Evolutionary conservation across 2,329 filamentous ascomycete genomes (phyloP), one percentile per base, ranked within the genome.

Genomic region (Monilinia vaccinii-corymbosi): DNA sequence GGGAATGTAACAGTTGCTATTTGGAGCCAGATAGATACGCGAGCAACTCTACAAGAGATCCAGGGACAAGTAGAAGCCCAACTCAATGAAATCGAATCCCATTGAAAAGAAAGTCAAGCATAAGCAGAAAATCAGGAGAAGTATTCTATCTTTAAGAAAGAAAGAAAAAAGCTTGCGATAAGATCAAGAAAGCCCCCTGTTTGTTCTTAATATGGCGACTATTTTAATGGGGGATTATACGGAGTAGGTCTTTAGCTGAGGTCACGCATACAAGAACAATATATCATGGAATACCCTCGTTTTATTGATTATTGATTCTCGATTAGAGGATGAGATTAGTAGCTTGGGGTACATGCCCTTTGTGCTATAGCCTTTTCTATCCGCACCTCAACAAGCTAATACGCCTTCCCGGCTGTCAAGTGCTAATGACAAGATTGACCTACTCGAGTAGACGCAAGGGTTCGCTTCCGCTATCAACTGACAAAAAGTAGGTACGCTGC

Each of bases 1-100:
- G 45, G 57, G 57, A 59, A 59, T 53, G 49, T 46, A 36, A 36
- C 42, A 14, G 45, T 40, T 48, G 53, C 40, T 56, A 48, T 36
- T 14, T 3, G 47, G 42, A 36, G 16, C 23, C 7, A n/a, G 9
- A 56, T 9, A n/a, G 9, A 56, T 25, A 23, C 10, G 11, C 4
- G 4, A 56, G 25, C 8, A 14, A 23, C 23, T 21, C 14, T 31
- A 42, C 31, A 9, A 11, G 3, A 42, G 5, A 40, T 4, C 9
- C 10, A n/a, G 23, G 16, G 16, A 2, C 38, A 31, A 7, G 21
- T 21, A 28, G 1, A 13, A 38, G 28, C 21, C 53, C 53, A 42
- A 56, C 21, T n/a, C 4, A 5, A 48, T 34, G 53, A 42, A 36
- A 45, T 40, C 25, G 25, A 48, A 49, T 57, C 36, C 47, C 47